Evolutionary conservation across 768 basidiomycete genomes (phyloP).

Genomic region (Auricularia sp.): DNA sequence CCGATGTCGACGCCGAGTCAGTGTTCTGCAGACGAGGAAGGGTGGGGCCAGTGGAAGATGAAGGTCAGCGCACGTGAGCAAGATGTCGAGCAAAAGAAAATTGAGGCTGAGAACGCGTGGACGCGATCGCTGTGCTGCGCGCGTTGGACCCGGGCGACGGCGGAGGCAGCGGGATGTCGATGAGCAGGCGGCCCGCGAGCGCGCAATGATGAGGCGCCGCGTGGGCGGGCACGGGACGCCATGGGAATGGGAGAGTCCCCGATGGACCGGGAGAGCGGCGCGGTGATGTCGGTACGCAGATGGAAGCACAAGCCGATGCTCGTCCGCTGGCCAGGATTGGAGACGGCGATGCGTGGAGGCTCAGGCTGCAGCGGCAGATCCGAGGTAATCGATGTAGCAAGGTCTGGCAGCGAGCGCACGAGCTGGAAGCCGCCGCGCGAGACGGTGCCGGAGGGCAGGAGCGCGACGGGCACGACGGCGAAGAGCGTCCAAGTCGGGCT

Average conservation of each 20-base stretch:
- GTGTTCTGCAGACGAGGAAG: conserved; percentile 30
- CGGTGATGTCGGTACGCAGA: no score
- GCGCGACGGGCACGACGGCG: conserved; percentile 36
- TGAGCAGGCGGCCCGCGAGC: conserved; percentile 10
- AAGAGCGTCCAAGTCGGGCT: conserved; percentile 51
- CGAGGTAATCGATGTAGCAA: conserved; percentile 30
- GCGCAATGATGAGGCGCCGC: conserved; percentile 29
- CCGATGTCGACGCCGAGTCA: conserved; percentile 9
- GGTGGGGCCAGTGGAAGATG: conserved; percentile 26
- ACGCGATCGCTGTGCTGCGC: conserved; percentile 12
- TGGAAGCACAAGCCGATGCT: not conserved
- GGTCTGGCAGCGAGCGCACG: conserved; percentile 47
- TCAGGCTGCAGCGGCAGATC: conserved; percentile 11
- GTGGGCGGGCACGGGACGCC: no score
- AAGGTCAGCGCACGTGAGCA: conserved; percentile 19
- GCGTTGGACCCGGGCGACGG: not conserved
- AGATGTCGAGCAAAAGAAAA: conserved; percentile 49
- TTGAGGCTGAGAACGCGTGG: conserved; percentile 52
- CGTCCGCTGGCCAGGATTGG: not conserved
- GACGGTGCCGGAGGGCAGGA: conserved; percentile 25
- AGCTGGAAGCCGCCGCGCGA: conserved; percentile 60
- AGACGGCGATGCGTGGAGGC: conserved; percentile 2
- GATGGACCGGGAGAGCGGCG: no score
- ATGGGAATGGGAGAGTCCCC: no score
- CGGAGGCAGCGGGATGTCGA: not conserved